Percentiles rank a stretch among this genome's conserved stretches.
Conservation (phyloP, 768 basidiomycete genomes). For the Gelatoporia subvermispora region DNA sequence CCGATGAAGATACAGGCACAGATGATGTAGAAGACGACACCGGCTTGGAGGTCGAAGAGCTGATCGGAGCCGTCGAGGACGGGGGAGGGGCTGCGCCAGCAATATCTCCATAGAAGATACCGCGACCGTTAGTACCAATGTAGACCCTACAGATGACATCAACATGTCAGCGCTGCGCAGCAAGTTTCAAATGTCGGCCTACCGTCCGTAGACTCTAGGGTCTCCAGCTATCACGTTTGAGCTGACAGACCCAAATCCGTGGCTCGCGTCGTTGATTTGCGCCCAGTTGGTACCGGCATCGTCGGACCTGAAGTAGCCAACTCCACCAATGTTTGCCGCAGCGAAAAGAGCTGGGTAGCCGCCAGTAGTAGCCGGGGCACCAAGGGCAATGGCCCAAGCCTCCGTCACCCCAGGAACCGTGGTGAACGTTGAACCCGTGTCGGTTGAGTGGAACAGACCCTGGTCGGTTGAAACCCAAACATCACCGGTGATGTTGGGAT, state of each 20-base stretch:
- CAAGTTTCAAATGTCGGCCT: conserved; percentile 8
- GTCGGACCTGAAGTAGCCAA: conserved; percentile 55
- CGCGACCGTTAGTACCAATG: conserved; percentile 57
- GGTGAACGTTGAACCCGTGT: conserved; percentile 46
- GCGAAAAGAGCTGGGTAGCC: conserved; percentile 54
- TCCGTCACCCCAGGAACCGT: conserved; percentile 40
- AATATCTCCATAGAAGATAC: conserved; percentile 40
- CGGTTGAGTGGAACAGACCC: conserved; percentile 53
- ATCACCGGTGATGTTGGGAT: conserved; percentile 51
- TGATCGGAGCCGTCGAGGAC: conserved; percentile 1
- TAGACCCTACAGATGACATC: conserved; percentile 40
- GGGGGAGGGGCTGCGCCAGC: conserved; percentile 14
- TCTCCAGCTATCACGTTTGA: conserved; percentile 48
- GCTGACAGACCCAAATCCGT: conserved; percentile 51
- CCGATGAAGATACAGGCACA: conserved; percentile 12
- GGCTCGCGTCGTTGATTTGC: conserved; percentile 50
- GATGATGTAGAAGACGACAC: conserved; percentile 15
- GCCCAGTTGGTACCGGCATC: conserved; percentile 54
- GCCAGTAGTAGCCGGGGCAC: conserved; percentile 41
- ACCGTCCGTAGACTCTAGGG: conserved; percentile 52
- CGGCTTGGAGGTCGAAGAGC: background rate
- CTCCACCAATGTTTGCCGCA: conserved; percentile 44
- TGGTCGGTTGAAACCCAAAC: conserved; percentile 61
- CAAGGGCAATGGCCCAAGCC: conserved; percentile 56
- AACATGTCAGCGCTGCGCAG: background rate